Evolutionary conservation across 73 alveolate genomes (phyloP).

Genomic region (Uronychia setigera): DNA sequence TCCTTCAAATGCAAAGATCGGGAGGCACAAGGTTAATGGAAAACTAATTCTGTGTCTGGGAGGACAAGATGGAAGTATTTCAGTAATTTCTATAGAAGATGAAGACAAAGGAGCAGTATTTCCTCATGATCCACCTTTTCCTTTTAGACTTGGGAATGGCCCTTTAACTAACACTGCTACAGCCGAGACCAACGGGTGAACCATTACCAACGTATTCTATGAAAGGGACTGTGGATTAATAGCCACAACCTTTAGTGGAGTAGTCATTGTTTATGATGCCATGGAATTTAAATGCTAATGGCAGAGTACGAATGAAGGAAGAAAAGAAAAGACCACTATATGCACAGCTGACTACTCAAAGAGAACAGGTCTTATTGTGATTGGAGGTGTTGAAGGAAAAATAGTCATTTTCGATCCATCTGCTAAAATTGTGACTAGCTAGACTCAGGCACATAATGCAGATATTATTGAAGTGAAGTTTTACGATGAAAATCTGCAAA

Average conservation of each 20-base stretch:
- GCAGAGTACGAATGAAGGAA: conserved; percentile 10
- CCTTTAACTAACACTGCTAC: not conserved
- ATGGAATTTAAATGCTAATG: conserved; percentile 55
- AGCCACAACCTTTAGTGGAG: conserved; percentile 35
- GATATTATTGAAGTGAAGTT: conserved; percentile 32
- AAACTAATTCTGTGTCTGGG: conserved; percentile 37
- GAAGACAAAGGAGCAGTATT: conserved; percentile 17
- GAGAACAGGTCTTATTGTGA: conserved; percentile 32
- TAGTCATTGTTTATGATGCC: conserved; percentile 29
- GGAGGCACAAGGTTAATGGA: conserved; percentile 29
- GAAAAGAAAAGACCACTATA: conserved; percentile 39
- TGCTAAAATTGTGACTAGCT: conserved; percentile 39
- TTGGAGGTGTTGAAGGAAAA: conserved; percentile 59
- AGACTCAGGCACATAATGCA: conserved; percentile 32
- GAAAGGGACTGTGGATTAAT: conserved; percentile 43
- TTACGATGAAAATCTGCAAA: conserved; percentile 40
- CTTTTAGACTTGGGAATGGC: not conserved
- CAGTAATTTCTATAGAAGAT: conserved; percentile 18
- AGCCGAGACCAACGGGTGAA: not conserved
- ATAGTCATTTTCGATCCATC: conserved; percentile 53
- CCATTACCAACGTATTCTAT: conserved; percentile 29
- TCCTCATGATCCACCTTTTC: not conserved
- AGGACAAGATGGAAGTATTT: conserved; percentile 26
- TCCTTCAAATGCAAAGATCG: not conserved
- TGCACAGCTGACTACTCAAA: conserved; percentile 36